These are phyloP conservation scores for Pseudogymnoascus sp. DNA, from an alignment of 2,329 filamentous ascomycete genomes.

Conservation along the genomic window DNA sequence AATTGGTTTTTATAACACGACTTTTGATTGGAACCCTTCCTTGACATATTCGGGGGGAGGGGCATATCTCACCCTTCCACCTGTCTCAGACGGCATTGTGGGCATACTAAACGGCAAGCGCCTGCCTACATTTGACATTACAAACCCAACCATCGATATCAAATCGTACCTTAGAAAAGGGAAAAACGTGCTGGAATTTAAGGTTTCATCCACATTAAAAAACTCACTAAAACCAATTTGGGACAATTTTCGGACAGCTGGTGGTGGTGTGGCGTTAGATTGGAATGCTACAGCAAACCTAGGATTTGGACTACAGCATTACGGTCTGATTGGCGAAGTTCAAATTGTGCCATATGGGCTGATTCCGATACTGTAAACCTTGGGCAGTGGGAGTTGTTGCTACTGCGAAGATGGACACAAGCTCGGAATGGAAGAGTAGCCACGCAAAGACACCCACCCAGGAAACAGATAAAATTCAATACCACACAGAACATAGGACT, in stretches of 20 bases:
- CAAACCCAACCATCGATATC: neutral
- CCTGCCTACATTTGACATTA: neutral
- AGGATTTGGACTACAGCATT: neutral
- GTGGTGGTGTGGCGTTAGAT: neutral
- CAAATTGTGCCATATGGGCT: neutral
- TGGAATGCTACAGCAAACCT: neutral
- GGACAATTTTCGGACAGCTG: neutral
- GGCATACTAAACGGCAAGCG: neutral
- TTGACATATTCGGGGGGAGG: neutral
- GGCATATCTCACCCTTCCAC: neutral
- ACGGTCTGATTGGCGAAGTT: neutral
- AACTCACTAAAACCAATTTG: neutral
- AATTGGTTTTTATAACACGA: neutral
- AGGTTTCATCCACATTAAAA: neutral
- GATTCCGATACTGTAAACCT: no score
- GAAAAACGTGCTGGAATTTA: neutral
- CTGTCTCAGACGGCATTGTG: neutral
- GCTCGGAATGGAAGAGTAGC: no score
- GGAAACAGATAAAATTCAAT: no score
- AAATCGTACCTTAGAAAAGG: neutral
- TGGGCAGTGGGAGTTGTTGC: no score
- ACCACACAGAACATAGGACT: no score
- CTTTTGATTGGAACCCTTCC: neutral
- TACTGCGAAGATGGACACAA: no score
- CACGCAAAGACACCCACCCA: no score